Evolutionary conservation across 768 basidiomycete genomes (phyloP).

Genomic region (Amanita thiersii): DNA sequence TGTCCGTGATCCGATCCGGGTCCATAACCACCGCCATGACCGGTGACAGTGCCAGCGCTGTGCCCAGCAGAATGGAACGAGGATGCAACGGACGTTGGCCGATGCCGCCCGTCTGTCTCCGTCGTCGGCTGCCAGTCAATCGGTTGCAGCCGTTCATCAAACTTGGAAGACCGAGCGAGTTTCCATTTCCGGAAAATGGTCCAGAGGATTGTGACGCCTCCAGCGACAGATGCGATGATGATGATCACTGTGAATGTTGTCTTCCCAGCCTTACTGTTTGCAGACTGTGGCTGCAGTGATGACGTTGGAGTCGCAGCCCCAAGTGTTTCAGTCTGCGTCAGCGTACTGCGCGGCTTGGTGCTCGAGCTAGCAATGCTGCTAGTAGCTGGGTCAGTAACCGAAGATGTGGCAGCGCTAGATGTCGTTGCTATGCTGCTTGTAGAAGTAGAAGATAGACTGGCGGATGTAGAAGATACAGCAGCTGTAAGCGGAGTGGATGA

Average conservation of each 20-base stretch:
- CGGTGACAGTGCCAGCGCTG: constrained; percentile 17
- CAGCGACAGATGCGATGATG: constrained; percentile 60
- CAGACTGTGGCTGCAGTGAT: constrained; percentile 16
- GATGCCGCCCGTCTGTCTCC: constrained; percentile 44
- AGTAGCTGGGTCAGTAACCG: constrained; percentile 10
- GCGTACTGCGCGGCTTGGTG: constrained; percentile 10
- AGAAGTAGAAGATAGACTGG: constrained; percentile 9
- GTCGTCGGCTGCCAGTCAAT: constrained; percentile 80
- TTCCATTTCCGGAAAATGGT: constrained; percentile 92
- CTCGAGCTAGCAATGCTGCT: constrained; percentile 8
- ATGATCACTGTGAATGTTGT: constrained; percentile 57
- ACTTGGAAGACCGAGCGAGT: constrained; percentile 70
- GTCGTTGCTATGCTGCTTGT: constrained; percentile 13
- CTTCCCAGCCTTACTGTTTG: constrained; percentile 22
- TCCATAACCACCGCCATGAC: constrained; percentile 19
- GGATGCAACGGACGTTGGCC: constrained; percentile 48
- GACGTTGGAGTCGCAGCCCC: constrained; percentile 21
- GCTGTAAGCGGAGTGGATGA: constrained; percentile 10
- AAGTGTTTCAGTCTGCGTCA: constrained; percentile 21
- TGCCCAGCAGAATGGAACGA: constrained; percentile 61
- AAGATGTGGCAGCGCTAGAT: constrained; percentile 7
- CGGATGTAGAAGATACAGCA: constrained; percentile 10
- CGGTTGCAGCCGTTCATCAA: constrained; percentile 79
- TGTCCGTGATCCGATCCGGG: constrained; percentile 18
- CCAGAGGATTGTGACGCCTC: constrained; percentile 69